Percentiles rank a stretch among this genome's conserved stretches.
Conservation (phyloP, 148 eudicot genomes). For the Talinum fruticosum region DNA sequence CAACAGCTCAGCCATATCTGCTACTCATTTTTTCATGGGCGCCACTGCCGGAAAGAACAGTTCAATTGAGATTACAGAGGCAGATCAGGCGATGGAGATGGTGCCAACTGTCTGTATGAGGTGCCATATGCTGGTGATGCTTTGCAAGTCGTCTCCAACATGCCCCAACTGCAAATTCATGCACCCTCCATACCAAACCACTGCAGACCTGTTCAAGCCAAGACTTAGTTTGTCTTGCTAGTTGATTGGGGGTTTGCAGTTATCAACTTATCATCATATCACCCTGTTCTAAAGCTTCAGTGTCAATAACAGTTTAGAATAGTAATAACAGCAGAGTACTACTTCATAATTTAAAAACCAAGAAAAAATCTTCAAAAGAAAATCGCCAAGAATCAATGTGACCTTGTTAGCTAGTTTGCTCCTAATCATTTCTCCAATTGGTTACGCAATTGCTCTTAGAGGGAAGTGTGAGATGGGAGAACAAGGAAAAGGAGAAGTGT, state of each 20-base stretch:
- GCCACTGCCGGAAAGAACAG: slow-evolving; percentile 8
- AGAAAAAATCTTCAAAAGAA: neutral
- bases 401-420: slow-evolving; percentile 10
- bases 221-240: slow-evolving; percentile 58
- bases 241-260: neutral
- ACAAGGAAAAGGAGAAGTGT: neutral
- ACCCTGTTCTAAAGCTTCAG: slow-evolving; percentile 16
- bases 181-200: slow-evolving; percentile 58
- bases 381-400: slow-evolving; percentile 5
- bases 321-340: slow-evolving; percentile 11
- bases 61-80: neutral
- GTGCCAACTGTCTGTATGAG: slow-evolving; percentile 73
- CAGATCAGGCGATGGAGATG: slow-evolving; percentile 44
- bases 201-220: slow-evolving; percentile 40
- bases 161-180: slow-evolving; percentile 92
- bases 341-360: slow-evolving; percentile 2
- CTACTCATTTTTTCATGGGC: slow-evolving; percentile 11
- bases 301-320: slow-evolving; percentile 27
- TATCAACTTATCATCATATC: slow-evolving; percentile 16
- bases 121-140: slow-evolving; percentile 92
- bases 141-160: slow-evolving; percentile 75
- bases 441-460: neutral
- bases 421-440: slow-evolving; percentile 1
- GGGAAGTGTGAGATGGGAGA: neutral
- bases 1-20: slow-evolving; percentile 7